These are phyloP conservation scores for Debaryomycetaceae sp. DNA, from an alignment of 1,139 yeast species.

Conservation along the genomic window DNA sequence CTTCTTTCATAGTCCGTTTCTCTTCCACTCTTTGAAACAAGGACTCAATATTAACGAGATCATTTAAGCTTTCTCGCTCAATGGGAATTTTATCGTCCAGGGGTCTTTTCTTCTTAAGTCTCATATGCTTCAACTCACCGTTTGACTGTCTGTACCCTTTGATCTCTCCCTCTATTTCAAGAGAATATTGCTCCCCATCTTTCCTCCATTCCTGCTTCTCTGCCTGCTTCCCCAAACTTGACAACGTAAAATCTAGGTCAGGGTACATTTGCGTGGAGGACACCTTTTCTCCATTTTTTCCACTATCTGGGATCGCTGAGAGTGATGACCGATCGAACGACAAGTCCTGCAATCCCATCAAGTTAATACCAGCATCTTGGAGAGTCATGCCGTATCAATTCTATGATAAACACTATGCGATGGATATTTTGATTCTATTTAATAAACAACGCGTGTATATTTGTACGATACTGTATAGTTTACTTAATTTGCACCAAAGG, in stretches of 20 bases:
- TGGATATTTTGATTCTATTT: background rate
- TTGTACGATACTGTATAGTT: background rate
- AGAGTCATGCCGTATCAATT: background rate
- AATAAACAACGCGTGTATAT: background rate
- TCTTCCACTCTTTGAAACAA: slow-evolving; percentile 28
- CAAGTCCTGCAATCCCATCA: background rate
- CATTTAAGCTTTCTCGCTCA: background rate
- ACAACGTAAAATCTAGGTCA: background rate
- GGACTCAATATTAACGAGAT: slow-evolving; percentile 25
- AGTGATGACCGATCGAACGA: background rate
- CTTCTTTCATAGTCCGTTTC: slow-evolving; percentile 19
- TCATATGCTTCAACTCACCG: background rate
- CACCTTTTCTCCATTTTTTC: background rate
- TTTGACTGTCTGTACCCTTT: background rate
- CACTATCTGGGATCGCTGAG: background rate
- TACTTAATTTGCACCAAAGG: slow-evolving; percentile 18
- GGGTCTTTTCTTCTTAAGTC: background rate
- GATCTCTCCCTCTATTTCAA: background rate
- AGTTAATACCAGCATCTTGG: background rate
- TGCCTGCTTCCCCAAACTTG: background rate
- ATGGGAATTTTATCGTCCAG: slow-evolving; percentile 5
- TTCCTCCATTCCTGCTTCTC: background rate
- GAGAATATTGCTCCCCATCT: background rate
- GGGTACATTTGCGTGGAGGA: background rate
- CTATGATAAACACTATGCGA: background rate